Evolutionary conservation across 2,329 filamentous ascomycete species (phyloP).

Genomic region (Coniosporium tulheliwenetii): DNA sequence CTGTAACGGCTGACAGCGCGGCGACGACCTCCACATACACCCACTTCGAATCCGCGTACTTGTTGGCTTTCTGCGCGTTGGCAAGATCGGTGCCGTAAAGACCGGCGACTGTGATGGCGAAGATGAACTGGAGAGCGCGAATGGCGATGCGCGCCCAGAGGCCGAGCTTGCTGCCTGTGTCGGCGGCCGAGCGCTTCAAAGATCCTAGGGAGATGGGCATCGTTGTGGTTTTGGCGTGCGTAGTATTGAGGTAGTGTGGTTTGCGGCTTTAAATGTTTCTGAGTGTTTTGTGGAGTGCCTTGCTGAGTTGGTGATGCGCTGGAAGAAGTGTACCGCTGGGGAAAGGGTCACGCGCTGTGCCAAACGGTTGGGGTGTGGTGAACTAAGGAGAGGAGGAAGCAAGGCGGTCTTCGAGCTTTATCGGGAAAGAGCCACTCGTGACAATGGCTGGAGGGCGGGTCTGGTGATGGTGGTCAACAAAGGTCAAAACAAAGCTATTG

Average conservation of each 20-base stretch:
- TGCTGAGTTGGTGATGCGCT: no score
- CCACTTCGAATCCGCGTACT: constrained; percentile 52
- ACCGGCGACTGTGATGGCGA: constrained; percentile 62
- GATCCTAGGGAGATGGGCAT: background rate
- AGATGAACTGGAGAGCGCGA: constrained; percentile 62
- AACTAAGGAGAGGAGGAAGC: no score
- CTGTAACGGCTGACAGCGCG: constrained; percentile 47
- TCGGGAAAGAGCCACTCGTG: no score
- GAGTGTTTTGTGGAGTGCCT: no score
- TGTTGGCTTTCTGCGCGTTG: constrained; percentile 31
- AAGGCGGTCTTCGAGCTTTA: no score
- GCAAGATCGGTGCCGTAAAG: constrained; percentile 61
- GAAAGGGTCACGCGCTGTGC: no score
- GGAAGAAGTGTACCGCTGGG: no score
- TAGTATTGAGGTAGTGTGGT: background rate
- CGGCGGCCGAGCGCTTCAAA: background rate
- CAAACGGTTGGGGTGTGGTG: no score
- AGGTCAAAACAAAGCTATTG: no score
- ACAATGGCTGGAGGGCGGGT: no score
- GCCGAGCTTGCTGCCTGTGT: constrained; percentile 21
- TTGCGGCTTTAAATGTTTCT: background rate
- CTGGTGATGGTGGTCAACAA: no score
- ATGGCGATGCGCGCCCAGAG: constrained; percentile 41
- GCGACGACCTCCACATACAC: constrained; percentile 63
- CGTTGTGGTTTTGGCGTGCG: background rate